A percentile compares a stretch with the other conserved stretches of the same genome.
Evolutionary conservation across 2,329 filamentous ascomycete species (phyloP).

Genomic region (Xylaria sp.): DNA sequence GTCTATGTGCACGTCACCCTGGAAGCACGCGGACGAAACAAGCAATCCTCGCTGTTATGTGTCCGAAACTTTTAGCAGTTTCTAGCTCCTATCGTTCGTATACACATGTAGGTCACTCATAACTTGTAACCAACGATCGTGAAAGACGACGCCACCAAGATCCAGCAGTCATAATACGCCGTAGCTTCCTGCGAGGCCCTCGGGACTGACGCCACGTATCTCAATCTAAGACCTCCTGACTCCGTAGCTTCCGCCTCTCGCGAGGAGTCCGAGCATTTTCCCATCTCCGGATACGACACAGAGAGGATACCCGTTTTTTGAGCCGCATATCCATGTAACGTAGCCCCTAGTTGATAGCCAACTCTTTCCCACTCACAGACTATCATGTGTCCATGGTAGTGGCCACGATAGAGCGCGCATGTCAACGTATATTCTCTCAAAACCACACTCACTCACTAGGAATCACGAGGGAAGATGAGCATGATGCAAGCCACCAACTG

Average conservation of each 20-base stretch:
- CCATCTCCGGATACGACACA: background rate
- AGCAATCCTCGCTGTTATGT: background rate
- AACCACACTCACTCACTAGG: background rate
- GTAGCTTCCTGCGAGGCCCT: slow-evolving; percentile 1
- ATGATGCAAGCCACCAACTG: slow-evolving; percentile 4
- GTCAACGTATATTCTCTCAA: background rate
- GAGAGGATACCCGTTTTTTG: background rate
- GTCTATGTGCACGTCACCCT: background rate
- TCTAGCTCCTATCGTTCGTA: background rate
- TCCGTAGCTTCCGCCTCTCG: slow-evolving; percentile 12
- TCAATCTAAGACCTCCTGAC: background rate
- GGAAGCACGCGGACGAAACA: background rate
- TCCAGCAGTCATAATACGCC: background rate
- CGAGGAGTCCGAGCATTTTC: background rate
- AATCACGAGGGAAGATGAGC: background rate
- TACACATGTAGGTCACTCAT: background rate
- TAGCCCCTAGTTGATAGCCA: background rate
- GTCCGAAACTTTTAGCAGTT: background rate
- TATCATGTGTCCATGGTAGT: background rate
- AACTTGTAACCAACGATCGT: background rate
- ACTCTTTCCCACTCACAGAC: background rate
- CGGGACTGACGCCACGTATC: slow-evolving; percentile 13
- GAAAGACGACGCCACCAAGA: background rate
- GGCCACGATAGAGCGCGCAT: background rate
- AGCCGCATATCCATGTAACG: background rate